Evolutionary conservation across 179 eudicot genomes (phyloP).

Genomic region (Beta corolliflora): DNA sequence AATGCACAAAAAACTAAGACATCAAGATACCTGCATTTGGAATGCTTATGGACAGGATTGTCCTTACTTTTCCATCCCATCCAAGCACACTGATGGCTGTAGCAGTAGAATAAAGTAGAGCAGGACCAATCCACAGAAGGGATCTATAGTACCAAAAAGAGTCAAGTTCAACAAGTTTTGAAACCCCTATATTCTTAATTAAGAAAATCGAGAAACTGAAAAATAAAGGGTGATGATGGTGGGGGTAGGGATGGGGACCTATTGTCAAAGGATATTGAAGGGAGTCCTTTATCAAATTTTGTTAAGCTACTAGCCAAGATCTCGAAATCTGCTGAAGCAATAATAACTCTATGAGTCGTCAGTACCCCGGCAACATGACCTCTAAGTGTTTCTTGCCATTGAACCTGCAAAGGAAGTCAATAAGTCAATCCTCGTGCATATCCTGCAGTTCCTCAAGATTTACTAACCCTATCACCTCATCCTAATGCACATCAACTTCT

Average conservation of each 20-base stretch:
- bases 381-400: constrained; percentile 98
- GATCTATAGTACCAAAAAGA: constrained; percentile 71
- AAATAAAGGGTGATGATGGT: background rate
- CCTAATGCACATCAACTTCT: too few species aligned
- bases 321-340: constrained; percentile 86
- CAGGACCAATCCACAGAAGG: constrained; percentile 96
- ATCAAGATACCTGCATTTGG: constrained; percentile 77
- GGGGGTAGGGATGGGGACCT: background rate
- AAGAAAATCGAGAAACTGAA: constrained; percentile 9
- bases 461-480: too few species aligned
- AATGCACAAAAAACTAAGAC: constrained; percentile 10
- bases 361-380: constrained; percentile 93
- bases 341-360: constrained; percentile 87
- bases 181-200: constrained; percentile 3
- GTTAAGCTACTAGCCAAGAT: constrained; percentile 76
- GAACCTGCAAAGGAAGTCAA: constrained; percentile 54
- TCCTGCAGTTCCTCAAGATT: too few species aligned
- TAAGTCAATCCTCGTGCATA: background rate
- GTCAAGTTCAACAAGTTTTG: constrained; percentile 52
- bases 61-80: constrained; percentile 99
- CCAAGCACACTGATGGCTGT: constrained; percentile 85
- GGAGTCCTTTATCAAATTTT: constrained; percentile 93
- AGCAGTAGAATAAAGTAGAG: constrained; percentile 90
- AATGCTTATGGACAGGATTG: constrained; percentile 73
- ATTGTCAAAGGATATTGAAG: constrained; percentile 82